Base-by-base conservation (phyloP, 768 basidiomycete genomes). In the Nidularia sp. region DNA sequence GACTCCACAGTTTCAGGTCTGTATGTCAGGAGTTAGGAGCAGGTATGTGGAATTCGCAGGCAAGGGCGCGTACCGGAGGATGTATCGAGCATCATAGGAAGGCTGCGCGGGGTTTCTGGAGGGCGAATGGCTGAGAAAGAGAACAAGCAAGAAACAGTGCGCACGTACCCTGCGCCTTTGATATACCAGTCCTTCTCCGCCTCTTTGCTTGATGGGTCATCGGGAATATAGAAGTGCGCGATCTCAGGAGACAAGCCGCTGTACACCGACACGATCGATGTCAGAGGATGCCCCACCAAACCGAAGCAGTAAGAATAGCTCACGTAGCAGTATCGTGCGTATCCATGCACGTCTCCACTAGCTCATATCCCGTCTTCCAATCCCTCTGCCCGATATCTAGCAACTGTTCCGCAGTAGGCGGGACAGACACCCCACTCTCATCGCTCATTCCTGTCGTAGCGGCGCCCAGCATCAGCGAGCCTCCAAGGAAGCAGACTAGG, bases 1-100 rank as follows among this genome's bases (percentile, higher is more conserved):
- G 91, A 93, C 65, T 98, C 95, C 9, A 93, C 78, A 0, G 95
- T 98, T 71, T 98, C 95, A 5, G 94, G 95, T 31, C 90, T 88
- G 58, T 39, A 33, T 29, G 25, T 29, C 2, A 29, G 25, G 25
- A 29, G 25, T 50, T 8, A 35, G 31, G 2, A 12, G 25, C 49
- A 45, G n/a, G 13, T 7, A 41, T 44, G 22, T 3, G 2, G 42
- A 36, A 2, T 47, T 45, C 5, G 18, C 5, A 13, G 39, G 34
- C 31, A 9, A 41, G 32, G 34, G 39, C 35, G 62, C 77, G 13
- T 57, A 83, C 81, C 93, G 81, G 10, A 98, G 82, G 56, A 96
- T 95, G 65, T 98, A 98, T 18, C 93, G 84, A 12, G 93, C 93
- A 57, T 98, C 95, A 52, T 92, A 85, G 0, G 84, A 76, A 6